Percentiles rank a stretch among this genome's conserved stretches.
These are phyloP conservation scores for Anthracocystis panici-leucophaei DNA, from an alignment of 1,284 basidiomycete genomes.

Conservation along the genomic window DNA sequence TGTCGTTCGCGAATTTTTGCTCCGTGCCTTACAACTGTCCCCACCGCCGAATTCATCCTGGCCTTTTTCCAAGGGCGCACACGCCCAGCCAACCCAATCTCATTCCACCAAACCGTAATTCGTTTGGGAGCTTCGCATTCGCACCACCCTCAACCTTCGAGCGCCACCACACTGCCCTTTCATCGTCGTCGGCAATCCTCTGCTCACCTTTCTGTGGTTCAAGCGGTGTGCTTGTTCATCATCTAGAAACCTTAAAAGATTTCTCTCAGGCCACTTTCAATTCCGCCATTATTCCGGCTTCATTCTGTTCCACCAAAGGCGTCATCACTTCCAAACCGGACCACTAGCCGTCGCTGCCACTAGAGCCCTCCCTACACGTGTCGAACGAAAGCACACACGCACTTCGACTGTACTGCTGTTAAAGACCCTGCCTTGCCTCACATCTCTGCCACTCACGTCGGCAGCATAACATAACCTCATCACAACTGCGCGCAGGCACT, in stretches of 20 bases:
- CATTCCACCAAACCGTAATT: background rate
- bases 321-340: too few relatives aligned
- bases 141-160: background rate
- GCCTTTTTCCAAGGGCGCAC: background rate
- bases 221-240: background rate
- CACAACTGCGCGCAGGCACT: background rate
- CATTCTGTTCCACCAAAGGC: too few relatives aligned
- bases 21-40: slow-evolving; percentile 5
- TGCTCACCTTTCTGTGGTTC: background rate
- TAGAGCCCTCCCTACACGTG: background rate
- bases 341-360: too few relatives aligned
- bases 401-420: background rate
- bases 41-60: slow-evolving; percentile 3
- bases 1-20: background rate
- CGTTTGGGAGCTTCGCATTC: background rate
- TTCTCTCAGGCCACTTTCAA: too few relatives aligned
- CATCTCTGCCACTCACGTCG: background rate
- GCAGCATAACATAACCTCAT: background rate
- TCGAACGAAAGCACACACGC: background rate
- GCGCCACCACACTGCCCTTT: background rate
- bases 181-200: background rate
- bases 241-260: background rate
- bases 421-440: background rate
- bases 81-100: background rate
- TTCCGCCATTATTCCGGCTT: too few relatives aligned